Percentiles rank a stretch among this genome's conserved stretches.
Evolutionary conservation across 805 yeast genomes (phyloP).

Genomic region (Saccharomycopsis sp.): DNA sequence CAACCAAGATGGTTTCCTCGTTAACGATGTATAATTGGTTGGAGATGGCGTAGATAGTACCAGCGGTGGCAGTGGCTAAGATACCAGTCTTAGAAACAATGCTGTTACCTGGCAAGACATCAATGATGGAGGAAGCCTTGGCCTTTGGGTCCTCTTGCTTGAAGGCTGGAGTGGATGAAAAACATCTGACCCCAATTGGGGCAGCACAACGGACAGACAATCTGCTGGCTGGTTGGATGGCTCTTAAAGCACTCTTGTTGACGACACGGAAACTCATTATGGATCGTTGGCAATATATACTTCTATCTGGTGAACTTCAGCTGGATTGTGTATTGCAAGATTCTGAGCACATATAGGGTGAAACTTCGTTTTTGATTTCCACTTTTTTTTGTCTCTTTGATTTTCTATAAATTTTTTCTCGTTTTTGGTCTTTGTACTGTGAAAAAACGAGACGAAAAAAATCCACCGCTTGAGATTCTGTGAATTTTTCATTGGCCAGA

Average conservation of each 20-base stretch:
- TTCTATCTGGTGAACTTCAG: neutral
- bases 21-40: constrained; percentile 88
- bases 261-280: constrained; percentile 17
- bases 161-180: constrained; percentile 9
- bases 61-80: constrained; percentile 92
- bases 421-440: too few relatives aligned
- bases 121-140: constrained; percentile 84
- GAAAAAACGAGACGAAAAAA: neutral
- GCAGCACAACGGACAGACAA: constrained; percentile 3
- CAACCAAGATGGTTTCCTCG: constrained; percentile 84
- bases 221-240: constrained; percentile 9
- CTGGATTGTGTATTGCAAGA: neutral
- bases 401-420: neutral
- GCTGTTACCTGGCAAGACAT: constrained; percentile 89
- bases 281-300: neutral
- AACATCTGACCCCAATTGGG: constrained; percentile 18
- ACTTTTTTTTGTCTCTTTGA: neutral
- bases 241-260: constrained; percentile 14
- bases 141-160: constrained; percentile 63
- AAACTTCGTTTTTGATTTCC: neutral
- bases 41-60: constrained; percentile 88
- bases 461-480: neutral
- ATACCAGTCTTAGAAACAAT: constrained; percentile 88
- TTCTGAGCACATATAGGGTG: neutral
- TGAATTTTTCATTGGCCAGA: constrained; percentile 1